Percentiles rank a stretch among this genome's conserved stretches.
phyloP scores from a whole-genome alignment of 148 eudicot species.

The Persicaria maculosa region DNA sequence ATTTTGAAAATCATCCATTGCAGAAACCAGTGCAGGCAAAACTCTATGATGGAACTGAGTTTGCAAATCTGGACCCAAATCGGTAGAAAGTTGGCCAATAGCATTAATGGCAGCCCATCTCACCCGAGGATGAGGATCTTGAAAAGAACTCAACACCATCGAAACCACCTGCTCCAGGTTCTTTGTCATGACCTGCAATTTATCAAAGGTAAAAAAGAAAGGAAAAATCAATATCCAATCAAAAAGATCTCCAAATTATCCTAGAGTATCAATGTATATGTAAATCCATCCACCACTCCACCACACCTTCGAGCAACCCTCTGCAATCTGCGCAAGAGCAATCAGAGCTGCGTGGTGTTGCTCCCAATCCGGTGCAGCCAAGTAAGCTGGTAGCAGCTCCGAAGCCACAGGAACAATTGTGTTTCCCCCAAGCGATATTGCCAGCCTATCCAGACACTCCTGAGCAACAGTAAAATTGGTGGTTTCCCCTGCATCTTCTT shows the following conservation, averaged over 20 bases:
- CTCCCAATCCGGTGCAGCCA: constrained; percentile 39
- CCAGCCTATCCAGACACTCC: constrained; percentile 42
- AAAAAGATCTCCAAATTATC: not conserved
- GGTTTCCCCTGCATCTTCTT: constrained; percentile 38
- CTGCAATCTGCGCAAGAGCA: constrained; percentile 33
- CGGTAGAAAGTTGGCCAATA: constrained; percentile 83
- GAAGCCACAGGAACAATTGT: constrained; percentile 34
- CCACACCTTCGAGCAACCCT: constrained; percentile 36
- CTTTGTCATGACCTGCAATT: constrained; percentile 71
- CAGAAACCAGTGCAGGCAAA: constrained; percentile 42
- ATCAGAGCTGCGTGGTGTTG: constrained; percentile 38
- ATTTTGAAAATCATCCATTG: constrained; percentile 93
- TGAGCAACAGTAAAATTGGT: constrained; percentile 35
- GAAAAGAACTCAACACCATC: constrained; percentile 82
- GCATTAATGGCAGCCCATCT: constrained; percentile 99
- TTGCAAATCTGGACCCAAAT: constrained; percentile 92
- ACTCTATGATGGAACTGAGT: constrained; percentile 36
- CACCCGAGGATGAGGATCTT: constrained; percentile 88
- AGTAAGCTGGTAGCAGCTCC: constrained; percentile 29
- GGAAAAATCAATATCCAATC: not conserved
- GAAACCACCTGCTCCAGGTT: constrained; percentile 76
- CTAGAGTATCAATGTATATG: not conserved
- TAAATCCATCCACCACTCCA: not conserved
- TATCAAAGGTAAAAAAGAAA: not conserved
- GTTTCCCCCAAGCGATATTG: constrained; percentile 36